Percentiles rank a stretch among this genome's conserved stretches.
phyloP scores from a whole-genome alignment of 768 basidiomycete genomes.

The Mycena rosella region DNA sequence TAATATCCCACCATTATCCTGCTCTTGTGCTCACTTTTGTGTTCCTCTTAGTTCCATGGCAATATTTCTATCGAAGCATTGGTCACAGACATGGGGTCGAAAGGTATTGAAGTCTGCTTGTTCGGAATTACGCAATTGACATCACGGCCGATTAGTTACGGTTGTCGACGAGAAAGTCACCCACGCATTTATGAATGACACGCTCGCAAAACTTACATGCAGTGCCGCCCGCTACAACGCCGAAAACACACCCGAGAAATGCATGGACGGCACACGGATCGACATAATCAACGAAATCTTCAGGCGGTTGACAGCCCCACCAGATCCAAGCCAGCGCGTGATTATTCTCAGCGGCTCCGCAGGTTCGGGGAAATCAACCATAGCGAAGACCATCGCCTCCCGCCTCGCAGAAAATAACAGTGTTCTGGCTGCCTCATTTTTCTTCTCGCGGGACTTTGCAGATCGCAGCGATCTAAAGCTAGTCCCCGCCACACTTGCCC shows the following conservation, averaged over 20 bases:
- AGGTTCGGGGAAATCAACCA: too few relatives aligned
- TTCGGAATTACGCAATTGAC: background rate
- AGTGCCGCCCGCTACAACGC: background rate
- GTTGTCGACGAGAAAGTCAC: background rate
- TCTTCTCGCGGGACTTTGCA: too few relatives aligned
- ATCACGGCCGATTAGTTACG: background rate
- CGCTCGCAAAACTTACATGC: background rate
- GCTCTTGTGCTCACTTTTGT: too few relatives aligned
- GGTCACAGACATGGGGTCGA: background rate
- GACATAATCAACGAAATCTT: background rate
- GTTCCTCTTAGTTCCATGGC: background rate
- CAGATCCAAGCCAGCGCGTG: background rate
- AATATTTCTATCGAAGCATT: background rate
- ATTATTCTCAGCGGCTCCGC: slow-evolving; percentile 4
- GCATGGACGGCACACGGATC: slow-evolving; percentile 7
- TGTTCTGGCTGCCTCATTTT: too few relatives aligned
- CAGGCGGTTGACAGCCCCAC: background rate
- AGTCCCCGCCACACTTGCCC: too few relatives aligned
- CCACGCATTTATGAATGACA: background rate
- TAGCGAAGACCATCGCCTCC: background rate
- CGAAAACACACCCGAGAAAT: background rate
- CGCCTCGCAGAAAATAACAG: background rate
- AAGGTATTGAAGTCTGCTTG: background rate
- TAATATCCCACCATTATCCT: background rate
- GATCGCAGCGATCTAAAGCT: too few relatives aligned